Conservation (phyloP, 2,329 filamentous ascomycete genomes). For the Fusarium guadeloupense region DNA sequence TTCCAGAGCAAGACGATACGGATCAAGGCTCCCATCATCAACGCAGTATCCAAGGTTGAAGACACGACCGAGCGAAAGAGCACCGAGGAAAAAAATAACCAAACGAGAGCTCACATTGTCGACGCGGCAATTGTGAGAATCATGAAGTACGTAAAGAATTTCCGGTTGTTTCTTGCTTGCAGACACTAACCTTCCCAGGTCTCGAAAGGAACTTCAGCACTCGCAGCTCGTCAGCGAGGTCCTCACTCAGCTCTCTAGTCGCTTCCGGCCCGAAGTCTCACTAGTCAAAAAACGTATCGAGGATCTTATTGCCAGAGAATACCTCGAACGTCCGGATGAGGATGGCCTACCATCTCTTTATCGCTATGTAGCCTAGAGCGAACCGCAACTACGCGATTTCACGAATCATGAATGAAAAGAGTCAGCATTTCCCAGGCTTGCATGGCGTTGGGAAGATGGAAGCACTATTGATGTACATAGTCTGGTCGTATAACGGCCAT, state of each 20-base stretch:
- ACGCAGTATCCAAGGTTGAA: constrained; percentile 84
- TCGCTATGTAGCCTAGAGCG: constrained; percentile 71
- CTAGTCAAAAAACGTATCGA: constrained; percentile 87
- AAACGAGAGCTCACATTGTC: constrained; percentile 74
- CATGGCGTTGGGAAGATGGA: constrained; percentile 37
- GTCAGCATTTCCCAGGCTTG: constrained; percentile 23
- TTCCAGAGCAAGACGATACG: constrained; percentile 86
- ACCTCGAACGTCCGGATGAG: constrained; percentile 76
- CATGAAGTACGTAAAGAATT: constrained; percentile 77
- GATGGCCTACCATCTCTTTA: constrained; percentile 72
- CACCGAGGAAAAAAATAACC: constrained; percentile 80
- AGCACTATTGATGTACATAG: constrained; percentile 28
- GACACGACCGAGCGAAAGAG: constrained; percentile 72
- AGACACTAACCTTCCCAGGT: constrained; percentile 56
- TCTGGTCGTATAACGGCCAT: constrained; percentile 12
- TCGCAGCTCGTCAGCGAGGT: constrained; percentile 76
- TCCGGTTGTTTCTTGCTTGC: not conserved
- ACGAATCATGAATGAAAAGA: constrained; percentile 40
- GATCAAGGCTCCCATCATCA: constrained; percentile 89
- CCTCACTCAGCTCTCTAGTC: constrained; percentile 71
- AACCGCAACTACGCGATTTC: constrained; percentile 7
- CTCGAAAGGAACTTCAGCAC: constrained; percentile 77
- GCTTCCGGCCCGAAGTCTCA: constrained; percentile 79
- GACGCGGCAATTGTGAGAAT: constrained; percentile 83
- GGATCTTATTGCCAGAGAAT: constrained; percentile 78